phyloP scores from a whole-genome alignment of 2,329 filamentous ascomycete species.

The Sphaerostilbella broomeana region DNA sequence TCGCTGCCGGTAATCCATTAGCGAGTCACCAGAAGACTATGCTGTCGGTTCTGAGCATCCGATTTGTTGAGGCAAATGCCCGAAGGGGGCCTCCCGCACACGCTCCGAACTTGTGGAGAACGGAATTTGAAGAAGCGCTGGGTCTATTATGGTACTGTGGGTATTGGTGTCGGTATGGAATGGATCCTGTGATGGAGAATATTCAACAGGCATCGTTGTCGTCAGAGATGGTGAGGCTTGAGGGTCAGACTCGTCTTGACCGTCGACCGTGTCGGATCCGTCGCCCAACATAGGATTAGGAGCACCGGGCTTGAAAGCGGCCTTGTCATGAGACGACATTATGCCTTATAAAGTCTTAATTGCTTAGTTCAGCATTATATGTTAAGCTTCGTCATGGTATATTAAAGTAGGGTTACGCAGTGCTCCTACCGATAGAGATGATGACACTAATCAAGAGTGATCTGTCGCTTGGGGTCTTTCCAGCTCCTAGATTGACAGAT shows the following conservation, averaged over 20 bases:
- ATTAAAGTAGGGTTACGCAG: too few species aligned
- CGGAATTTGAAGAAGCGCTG: neutral
- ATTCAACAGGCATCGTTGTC: too few species aligned
- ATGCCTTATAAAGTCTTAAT: neutral
- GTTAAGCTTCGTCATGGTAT: neutral
- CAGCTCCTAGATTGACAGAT: too few species aligned
- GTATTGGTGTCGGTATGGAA: too few species aligned
- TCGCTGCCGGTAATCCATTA: neutral
- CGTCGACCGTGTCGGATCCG: too few species aligned
- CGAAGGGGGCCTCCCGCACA: neutral
- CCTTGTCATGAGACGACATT: neutral
- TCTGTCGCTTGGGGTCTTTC: too few species aligned
- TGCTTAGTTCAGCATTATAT: too few species aligned
- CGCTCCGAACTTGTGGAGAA: neutral
- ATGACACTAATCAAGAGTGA: too few species aligned
- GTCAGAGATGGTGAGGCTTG: too few species aligned
- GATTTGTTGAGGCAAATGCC: neutral
- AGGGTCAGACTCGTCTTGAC: too few species aligned
- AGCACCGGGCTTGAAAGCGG: slow-evolving; percentile 1
- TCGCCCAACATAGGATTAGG: slow-evolving; percentile 3
- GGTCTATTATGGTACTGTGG: neutral
- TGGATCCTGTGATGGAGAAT: too few species aligned
- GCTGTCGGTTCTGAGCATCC: neutral
- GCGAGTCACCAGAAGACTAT: slow-evolving; percentile 6
- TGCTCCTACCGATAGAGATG: too few species aligned